Evolutionary conservation across 129 eudicot species (phyloP).

Genomic region (Saussurea involucrata): DNA sequence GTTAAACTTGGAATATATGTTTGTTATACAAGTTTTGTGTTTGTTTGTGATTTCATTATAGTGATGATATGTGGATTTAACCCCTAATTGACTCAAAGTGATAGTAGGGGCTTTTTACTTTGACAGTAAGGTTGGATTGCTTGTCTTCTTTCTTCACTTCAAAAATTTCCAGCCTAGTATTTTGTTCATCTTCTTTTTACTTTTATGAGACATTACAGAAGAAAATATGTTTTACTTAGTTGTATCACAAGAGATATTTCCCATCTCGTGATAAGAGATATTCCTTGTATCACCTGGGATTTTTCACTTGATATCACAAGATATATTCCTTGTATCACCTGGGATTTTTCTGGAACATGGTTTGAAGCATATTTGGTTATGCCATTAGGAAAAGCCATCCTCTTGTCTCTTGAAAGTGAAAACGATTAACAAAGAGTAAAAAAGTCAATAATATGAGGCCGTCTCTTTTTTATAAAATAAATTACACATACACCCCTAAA

Average conservation of each 20-base stretch:
- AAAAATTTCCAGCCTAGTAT: not conserved
- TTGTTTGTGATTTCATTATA: not conserved
- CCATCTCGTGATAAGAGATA: not conserved
- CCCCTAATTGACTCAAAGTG: not conserved
- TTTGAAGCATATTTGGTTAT: constrained; percentile 2
- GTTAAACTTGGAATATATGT: not conserved
- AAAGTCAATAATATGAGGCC: too few species aligned
- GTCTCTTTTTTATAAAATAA: too few species aligned
- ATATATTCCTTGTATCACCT: not conserved
- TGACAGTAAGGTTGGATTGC: not conserved
- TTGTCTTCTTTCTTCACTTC: not conserved
- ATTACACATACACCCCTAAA: too few species aligned
- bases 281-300: too few species aligned
- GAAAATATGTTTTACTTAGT: constrained; percentile 6
- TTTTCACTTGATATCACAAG: too few species aligned
- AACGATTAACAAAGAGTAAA: too few species aligned
- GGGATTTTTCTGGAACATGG: not conserved
- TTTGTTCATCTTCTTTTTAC: not conserved
- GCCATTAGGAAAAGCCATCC: too few species aligned
- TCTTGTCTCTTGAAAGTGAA: too few species aligned
- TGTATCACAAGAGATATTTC: not conserved
- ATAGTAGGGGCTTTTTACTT: not conserved
- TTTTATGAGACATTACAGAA: not conserved
- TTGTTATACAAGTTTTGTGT: not conserved
- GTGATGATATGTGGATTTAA: not conserved